Conservation (phyloP, 495 filamentous ascomycete genomes). For the Aspergillus asperescens region DNA sequence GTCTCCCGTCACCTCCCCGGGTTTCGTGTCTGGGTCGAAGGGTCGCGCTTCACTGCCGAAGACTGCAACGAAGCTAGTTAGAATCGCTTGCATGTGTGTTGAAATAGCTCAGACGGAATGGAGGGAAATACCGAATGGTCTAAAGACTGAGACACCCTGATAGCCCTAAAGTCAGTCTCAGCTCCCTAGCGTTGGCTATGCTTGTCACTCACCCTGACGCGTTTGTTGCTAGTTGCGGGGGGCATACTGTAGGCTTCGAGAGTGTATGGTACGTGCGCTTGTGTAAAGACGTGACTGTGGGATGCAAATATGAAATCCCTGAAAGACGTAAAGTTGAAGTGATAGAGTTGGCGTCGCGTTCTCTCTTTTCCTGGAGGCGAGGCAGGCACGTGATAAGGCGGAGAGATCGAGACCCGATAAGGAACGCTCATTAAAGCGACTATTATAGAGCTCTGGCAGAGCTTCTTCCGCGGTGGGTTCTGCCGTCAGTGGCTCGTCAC, state of each 20-base stretch:
- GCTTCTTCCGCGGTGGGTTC: conserved; percentile 10
- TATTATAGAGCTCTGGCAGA: conserved; percentile 13
- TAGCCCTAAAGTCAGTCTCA: conserved; percentile 16
- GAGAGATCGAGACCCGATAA: conserved; percentile 16
- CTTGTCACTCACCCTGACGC: conserved; percentile 46
- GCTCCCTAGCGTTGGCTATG: neutral
- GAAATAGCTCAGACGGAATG: too few species aligned
- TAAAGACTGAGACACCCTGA: conserved; percentile 66
- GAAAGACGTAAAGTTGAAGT: neutral
- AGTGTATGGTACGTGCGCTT: neutral
- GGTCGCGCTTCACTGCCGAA: conserved; percentile 72
- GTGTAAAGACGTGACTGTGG: neutral
- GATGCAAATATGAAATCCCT: neutral
- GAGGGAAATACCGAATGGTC: conserved; percentile 56
- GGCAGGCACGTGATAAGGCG: conserved; percentile 10
- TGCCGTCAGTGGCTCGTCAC: neutral
- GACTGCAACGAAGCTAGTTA: conserved; percentile 36
- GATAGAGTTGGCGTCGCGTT: neutral
- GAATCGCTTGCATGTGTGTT: conserved; percentile 7
- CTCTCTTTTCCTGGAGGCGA: neutral
- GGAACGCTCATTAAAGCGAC: neutral
- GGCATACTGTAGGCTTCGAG: conserved; percentile 38
- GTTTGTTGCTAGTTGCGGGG: conserved; percentile 51
- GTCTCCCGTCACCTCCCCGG: conserved; percentile 56
- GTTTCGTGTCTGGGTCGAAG: conserved; percentile 66